Percentiles rank a stretch among this genome's conserved stretches.
These are phyloP conservation scores for Wakefieldia striispora DNA, from an alignment of 768 basidiomycete genomes.

Conservation along the genomic window DNA sequence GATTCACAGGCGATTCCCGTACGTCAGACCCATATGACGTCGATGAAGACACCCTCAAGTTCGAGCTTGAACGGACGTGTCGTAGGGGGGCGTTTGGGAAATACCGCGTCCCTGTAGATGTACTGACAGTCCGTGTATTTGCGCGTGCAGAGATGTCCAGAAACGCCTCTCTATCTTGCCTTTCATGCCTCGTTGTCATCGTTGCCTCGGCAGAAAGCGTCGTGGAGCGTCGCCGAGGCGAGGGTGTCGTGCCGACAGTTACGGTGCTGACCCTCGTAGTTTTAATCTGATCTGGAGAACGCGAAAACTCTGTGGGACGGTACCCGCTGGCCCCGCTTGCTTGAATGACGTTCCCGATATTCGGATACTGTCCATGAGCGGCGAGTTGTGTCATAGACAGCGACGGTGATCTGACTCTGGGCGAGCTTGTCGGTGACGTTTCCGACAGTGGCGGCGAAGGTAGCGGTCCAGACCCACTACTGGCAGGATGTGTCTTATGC, in stretches of 20 bases:
- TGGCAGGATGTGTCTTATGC: neutral
- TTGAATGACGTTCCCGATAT: constrained; percentile 21
- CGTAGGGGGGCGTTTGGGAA: constrained; percentile 11
- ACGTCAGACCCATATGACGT: constrained; percentile 14
- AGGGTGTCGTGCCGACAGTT: constrained; percentile 15
- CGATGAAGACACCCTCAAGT: constrained; percentile 14
- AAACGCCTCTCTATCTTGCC: neutral
- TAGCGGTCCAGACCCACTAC: constrained; percentile 7
- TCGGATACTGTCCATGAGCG: constrained; percentile 14
- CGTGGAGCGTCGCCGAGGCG: constrained; percentile 24
- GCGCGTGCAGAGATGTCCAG: neutral
- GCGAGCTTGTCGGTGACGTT: constrained; percentile 21
- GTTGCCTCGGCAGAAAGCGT: constrained; percentile 18
- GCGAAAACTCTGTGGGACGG: constrained; percentile 2
- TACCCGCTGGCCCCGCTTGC: neutral
- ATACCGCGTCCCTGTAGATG: neutral
- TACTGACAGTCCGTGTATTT: neutral
- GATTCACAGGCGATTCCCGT: neutral
- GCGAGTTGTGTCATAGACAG: constrained; percentile 7
- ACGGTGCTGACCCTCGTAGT: constrained; percentile 24
- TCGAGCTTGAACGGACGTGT: constrained; percentile 26
- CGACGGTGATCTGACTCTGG: constrained; percentile 16
- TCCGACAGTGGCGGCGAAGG: constrained; percentile 32
- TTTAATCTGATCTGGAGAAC: constrained; percentile 5
- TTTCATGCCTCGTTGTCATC: constrained; percentile 6